phyloP scores from a whole-genome alignment of 164 flowering plant species.

The Warburgia ugandensis region DNA sequence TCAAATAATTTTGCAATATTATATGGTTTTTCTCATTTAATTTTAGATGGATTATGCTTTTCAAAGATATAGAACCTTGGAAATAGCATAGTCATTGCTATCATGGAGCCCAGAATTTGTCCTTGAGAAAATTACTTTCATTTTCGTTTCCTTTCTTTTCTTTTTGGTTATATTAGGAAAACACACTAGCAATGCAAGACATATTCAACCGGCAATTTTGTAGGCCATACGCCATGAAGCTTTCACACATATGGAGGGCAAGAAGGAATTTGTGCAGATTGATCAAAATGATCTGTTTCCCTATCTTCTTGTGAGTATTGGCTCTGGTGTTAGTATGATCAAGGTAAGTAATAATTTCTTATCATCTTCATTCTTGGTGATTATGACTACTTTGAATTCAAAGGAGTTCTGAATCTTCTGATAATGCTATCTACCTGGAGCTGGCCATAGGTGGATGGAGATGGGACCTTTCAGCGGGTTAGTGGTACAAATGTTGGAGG shows the following conservation, averaged over 20 bases:
- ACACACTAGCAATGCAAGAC: neutral
- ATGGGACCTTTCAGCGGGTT: constrained; percentile 77
- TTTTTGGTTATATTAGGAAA: neutral
- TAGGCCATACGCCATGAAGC: constrained; percentile 98
- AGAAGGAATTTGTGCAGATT: constrained; percentile 93
- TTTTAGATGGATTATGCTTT: no score
- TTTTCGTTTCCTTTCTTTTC: neutral
- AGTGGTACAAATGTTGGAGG: constrained; percentile 98
- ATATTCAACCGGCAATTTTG: constrained; percentile 5
- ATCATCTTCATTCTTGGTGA: neutral
- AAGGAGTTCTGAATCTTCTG: neutral
- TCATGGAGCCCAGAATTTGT: no score
- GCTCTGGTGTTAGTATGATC: constrained; percentile 93
- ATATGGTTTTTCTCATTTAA: no score
- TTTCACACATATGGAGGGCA: constrained; percentile 95
- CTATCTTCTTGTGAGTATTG: constrained; percentile 96
- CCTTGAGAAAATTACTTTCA: neutral
- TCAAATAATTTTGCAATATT: no score
- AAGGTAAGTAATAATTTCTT: constrained; percentile 39
- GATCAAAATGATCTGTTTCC: constrained; percentile 90
- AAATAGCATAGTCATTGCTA: no score
- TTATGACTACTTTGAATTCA: neutral
- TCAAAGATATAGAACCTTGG: no score
- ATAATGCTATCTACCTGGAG: constrained; percentile 4
- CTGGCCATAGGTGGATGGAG: constrained; percentile 72